Evolutionary conservation across 2,329 filamentous ascomycete species (phyloP).

Genomic region (Cladosporium sp.): DNA sequence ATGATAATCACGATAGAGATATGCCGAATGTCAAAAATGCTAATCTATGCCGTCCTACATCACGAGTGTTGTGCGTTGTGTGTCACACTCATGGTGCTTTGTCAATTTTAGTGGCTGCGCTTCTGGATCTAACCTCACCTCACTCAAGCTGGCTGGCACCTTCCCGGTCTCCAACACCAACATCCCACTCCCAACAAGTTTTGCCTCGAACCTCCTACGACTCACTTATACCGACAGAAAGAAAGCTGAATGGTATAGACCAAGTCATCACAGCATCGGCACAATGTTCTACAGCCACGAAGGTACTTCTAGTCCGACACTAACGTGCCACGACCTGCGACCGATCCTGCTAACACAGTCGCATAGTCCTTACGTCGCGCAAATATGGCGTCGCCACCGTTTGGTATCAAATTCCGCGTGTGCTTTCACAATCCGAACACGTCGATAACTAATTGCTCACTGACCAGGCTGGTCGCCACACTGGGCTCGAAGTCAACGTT

Average conservation of each 20-base stretch:
- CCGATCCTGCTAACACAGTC: slow-evolving; percentile 10
- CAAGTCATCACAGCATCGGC: not conserved
- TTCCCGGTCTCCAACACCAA: not conserved
- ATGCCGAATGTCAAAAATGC: slow-evolving; percentile 6
- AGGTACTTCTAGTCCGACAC: slow-evolving; percentile 52
- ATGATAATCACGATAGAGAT: slow-evolving; percentile 12
- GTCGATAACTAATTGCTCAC: not conserved
- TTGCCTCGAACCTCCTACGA: too few relatives aligned
- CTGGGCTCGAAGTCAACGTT: slow-evolving; percentile 68
- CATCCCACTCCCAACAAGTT: not conserved
- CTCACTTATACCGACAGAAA: not conserved
- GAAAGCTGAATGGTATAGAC: not conserved
- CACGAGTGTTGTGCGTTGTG: too few relatives aligned
- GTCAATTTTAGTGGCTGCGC: too few relatives aligned
- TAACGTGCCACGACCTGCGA: not conserved
- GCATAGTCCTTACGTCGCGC: slow-evolving; percentile 69
- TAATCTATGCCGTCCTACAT: not conserved
- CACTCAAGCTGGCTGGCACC: not conserved
- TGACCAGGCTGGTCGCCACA: slow-evolving; percentile 79
- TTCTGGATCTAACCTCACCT: not conserved
- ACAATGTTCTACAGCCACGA: slow-evolving; percentile 95
- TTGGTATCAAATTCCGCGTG: slow-evolving; percentile 58
- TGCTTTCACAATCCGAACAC: not conserved
- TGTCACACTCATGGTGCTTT: too few relatives aligned
- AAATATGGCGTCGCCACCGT: slow-evolving; percentile 93